Evolutionary conservation across 2,329 filamentous ascomycete genomes (phyloP).

Genomic region (Beauveria sp.): DNA sequence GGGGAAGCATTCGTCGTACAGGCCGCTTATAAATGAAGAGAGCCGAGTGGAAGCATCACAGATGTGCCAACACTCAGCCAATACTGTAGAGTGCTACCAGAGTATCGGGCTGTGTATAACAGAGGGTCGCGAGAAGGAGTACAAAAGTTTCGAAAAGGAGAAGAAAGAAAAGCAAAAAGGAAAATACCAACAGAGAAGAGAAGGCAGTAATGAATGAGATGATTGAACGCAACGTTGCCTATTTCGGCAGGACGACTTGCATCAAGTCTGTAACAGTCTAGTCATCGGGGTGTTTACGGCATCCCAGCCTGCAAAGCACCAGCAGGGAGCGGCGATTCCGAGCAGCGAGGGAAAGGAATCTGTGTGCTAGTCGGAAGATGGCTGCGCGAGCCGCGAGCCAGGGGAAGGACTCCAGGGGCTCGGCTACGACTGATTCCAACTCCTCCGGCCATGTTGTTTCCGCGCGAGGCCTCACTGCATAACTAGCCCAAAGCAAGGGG

Average conservation of each 20-base stretch:
- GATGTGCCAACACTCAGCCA: neutral
- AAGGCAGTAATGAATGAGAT: conserved; percentile 12
- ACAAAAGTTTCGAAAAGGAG: neutral
- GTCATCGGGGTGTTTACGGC: neutral
- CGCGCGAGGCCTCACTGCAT: neutral
- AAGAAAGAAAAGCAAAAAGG: conserved; percentile 7
- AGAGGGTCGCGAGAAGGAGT: neutral
- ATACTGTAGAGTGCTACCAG: neutral
- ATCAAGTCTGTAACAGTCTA: conserved; percentile 10
- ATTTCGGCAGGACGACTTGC: conserved; percentile 3
- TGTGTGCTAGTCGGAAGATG: neutral
- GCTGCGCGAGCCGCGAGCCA: neutral
- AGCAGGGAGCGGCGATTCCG: neutral
- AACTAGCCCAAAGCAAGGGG: neutral
- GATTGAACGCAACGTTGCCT: conserved; percentile 11
- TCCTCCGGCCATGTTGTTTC: neutral
- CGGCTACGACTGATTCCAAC: neutral
- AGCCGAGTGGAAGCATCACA: conserved; percentile 5
- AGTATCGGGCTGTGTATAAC: neutral
- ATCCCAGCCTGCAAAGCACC: neutral
- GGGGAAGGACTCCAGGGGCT: neutral
- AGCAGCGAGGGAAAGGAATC: neutral
- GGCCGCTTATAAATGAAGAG: neutral
- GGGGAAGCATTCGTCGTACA: neutral
- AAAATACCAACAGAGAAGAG: conserved; percentile 16